A percentile compares a stretch with the other conserved stretches of the same genome.
These are phyloP conservation scores for Fusarium albosuccineum DNA, from an alignment of 2,329 filamentous ascomycete species.

Conservation along the genomic window DNA sequence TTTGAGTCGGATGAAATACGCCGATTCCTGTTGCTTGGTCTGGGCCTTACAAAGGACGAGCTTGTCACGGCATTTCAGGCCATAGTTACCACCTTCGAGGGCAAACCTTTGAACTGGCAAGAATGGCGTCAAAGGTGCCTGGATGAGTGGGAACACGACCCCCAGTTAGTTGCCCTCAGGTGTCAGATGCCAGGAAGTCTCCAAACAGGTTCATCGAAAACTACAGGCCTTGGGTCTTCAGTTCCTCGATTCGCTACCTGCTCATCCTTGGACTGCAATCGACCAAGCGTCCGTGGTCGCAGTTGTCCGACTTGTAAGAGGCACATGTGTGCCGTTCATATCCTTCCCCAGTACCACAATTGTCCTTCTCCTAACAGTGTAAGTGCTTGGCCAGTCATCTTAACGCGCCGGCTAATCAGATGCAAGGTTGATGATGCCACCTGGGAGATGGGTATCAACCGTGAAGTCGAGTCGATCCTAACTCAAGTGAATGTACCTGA, in stretches of 20 bases:
- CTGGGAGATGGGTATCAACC: conserved; percentile 6
- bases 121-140: not conserved
- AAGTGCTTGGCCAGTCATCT: not conserved
- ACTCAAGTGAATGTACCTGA: conserved; percentile 7
- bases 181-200: not conserved
- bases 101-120: conserved; percentile 19
- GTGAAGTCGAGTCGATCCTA: conserved; percentile 12
- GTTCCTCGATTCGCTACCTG: conserved; percentile 24
- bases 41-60: conserved; percentile 20
- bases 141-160: not conserved
- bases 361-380: conserved; percentile 8
- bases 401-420: not conserved
- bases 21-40: conserved; percentile 38
- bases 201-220: not conserved
- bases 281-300: conserved; percentile 19
- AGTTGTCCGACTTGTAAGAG: conserved; percentile 12
- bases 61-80: conserved; percentile 27
- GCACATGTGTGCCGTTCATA: conserved; percentile 20
- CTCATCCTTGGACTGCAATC: conserved; percentile 6
- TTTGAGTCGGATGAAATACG: conserved; percentile 37
- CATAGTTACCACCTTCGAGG: conserved; percentile 34
- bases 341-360: conserved; percentile 10
- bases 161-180: not conserved
- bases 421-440: conserved; percentile 8
- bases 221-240: not conserved